Percentiles rank a stretch among this genome's conserved stretches.
These are phyloP conservation scores for Salvia rosmarinus DNA, from an alignment of 257 asterid species.

Conservation along the genomic window DNA sequence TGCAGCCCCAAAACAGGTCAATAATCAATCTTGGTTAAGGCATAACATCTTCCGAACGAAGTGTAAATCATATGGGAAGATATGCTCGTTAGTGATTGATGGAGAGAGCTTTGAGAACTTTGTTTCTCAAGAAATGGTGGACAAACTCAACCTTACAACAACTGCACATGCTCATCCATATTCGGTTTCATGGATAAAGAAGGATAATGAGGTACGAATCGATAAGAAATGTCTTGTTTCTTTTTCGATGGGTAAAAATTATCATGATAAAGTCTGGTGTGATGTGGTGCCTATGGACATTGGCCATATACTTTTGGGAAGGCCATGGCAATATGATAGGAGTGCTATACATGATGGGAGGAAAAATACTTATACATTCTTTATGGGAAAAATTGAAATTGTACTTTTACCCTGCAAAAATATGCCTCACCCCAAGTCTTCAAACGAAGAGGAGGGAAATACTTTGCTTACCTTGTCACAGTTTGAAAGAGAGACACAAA, in stretches of 20 bases:
- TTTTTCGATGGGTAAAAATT: constrained; percentile 18
- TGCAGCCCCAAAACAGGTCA: background rate
- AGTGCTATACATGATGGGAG: constrained; percentile 4
- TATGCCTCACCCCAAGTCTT: background rate
- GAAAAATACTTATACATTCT: background rate
- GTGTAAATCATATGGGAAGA: background rate
- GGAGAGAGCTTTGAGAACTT: constrained; percentile 16
- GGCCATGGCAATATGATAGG: constrained; percentile 13
- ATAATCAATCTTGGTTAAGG: constrained; percentile 2
- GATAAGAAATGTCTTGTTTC: constrained; percentile 18
- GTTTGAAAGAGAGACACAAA: too few relatives aligned
- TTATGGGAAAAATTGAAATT: background rate
- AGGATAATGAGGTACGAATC: background rate
- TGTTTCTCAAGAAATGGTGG: constrained; percentile 1
- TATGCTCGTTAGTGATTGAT: constrained; percentile 7
- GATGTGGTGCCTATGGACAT: background rate
- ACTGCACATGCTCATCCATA: background rate
- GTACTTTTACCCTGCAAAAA: background rate
- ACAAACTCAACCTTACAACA: background rate
- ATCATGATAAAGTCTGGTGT: constrained; percentile 6
- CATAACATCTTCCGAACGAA: background rate
- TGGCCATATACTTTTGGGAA: constrained; percentile 11
- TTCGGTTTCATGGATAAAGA: background rate
- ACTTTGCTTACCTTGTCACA: background rate
- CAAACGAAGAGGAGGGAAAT: background rate